Conservation (phyloP, 2,329 filamentous ascomycete species). For the Botryotinia globosa region DNA sequence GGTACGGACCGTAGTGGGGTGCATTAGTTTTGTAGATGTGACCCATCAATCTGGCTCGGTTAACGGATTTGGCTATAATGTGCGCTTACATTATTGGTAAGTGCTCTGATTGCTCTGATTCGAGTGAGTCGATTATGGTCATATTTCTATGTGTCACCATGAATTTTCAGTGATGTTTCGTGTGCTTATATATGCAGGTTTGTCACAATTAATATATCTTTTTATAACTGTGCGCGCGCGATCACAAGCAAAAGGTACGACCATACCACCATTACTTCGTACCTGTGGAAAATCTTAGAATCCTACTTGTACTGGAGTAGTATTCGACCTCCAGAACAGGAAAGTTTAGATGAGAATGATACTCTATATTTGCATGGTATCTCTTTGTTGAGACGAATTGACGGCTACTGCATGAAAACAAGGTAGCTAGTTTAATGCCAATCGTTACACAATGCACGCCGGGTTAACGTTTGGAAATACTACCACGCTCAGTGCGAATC, state of each 20-base stretch:
- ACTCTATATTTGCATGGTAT: background rate
- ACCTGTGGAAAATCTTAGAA: background rate
- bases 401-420: background rate
- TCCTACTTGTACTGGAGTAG: background rate
- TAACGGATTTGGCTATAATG: background rate
- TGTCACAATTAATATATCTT: background rate
- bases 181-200: background rate
- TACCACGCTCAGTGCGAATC: too few species aligned
- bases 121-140: background rate
- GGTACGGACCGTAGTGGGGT: background rate
- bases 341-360: background rate
- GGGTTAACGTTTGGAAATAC: background rate
- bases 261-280: background rate
- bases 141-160: constrained; percentile 1
- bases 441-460: background rate
- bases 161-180: background rate
- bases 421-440: background rate
- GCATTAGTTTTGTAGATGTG: constrained; percentile 12
- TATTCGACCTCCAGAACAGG: background rate
- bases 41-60: constrained; percentile 12
- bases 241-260: background rate
- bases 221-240: background rate
- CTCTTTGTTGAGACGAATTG: background rate
- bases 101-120: background rate
- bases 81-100: background rate